Evolutionary conservation across 2,329 filamentous ascomycete species (phyloP).

Genomic region (Penicillium occitanis): DNA sequence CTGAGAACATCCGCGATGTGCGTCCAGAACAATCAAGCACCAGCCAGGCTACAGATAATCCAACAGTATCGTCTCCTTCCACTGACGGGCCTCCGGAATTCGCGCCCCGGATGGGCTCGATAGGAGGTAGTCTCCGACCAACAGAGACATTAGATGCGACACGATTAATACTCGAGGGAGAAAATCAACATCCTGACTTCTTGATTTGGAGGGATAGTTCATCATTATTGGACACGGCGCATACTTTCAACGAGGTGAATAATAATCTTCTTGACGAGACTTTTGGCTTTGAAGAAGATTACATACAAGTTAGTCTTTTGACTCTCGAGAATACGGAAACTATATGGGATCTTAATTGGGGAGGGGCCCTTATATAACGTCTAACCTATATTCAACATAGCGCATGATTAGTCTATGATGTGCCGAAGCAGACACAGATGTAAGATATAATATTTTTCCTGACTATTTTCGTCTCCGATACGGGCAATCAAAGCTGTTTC

Average conservation of each 20-base stretch:
- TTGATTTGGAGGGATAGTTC: neutral
- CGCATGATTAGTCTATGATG: neutral
- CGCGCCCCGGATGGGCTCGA: neutral
- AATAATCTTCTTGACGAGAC: neutral
- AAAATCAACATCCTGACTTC: neutral
- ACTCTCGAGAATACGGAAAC: neutral
- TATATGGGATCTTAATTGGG: neutral
- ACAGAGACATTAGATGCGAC: neutral
- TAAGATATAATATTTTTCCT: too few relatives aligned
- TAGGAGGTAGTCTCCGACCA: neutral
- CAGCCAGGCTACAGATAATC: neutral
- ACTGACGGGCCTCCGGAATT: neutral
- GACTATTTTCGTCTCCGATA: too few relatives aligned
- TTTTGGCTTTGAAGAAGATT: neutral
- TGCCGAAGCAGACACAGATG: too few relatives aligned
- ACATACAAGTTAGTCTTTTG: neutral
- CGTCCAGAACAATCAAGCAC: neutral
- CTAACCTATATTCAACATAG: neutral
- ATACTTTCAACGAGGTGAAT: neutral
- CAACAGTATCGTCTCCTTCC: neutral
- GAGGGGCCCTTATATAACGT: neutral
- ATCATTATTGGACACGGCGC: neutral
- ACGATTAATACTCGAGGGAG: neutral
- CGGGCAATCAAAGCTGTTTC: too few relatives aligned
- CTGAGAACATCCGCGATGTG: neutral